Conservation (phyloP, 2,329 filamentous ascomycete species). For the Aspergillus sp. region DNA sequence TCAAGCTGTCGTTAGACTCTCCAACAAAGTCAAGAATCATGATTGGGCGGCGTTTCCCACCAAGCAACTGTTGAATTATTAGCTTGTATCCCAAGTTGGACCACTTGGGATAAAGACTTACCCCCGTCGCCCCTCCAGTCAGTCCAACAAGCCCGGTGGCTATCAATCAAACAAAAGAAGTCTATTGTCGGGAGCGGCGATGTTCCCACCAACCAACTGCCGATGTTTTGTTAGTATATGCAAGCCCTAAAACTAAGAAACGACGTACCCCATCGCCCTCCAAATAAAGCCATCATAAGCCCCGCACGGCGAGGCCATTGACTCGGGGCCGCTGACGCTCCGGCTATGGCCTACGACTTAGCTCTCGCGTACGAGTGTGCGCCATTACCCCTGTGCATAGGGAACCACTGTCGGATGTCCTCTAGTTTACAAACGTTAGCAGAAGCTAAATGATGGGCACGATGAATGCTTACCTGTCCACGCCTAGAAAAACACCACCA, state of each 20-base stretch:
- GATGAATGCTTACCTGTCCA: conserved; percentile 12
- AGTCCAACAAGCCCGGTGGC: background rate
- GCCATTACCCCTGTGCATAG: conserved; percentile 16
- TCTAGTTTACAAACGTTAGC: background rate
- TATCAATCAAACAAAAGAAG: background rate
- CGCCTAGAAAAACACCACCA: conserved; percentile 14
- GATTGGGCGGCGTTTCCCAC: conserved; percentile 1
- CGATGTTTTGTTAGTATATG: background rate
- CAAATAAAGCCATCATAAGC: conserved; percentile 9
- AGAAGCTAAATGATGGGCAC: background rate
- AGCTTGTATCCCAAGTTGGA: background rate
- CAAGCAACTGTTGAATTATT: background rate
- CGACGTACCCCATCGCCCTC: conserved; percentile 13
- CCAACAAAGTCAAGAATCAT: background rate
- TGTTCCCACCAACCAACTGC: conserved; percentile 4
- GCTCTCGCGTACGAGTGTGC: conserved; percentile 16
- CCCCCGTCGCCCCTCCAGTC: background rate
- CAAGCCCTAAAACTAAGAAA: background rate
- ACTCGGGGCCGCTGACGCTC: conserved; percentile 10
- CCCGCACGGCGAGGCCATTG: too few species aligned
- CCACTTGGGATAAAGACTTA: background rate
- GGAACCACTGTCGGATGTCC: conserved; percentile 15
- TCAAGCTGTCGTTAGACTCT: background rate
- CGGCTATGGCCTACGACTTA: conserved; percentile 9
- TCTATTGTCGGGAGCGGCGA: background rate